These are phyloP conservation scores for Yamadazyma conglobata DNA, from an alignment of 1,139 yeast species.

Conservation along the genomic window DNA sequence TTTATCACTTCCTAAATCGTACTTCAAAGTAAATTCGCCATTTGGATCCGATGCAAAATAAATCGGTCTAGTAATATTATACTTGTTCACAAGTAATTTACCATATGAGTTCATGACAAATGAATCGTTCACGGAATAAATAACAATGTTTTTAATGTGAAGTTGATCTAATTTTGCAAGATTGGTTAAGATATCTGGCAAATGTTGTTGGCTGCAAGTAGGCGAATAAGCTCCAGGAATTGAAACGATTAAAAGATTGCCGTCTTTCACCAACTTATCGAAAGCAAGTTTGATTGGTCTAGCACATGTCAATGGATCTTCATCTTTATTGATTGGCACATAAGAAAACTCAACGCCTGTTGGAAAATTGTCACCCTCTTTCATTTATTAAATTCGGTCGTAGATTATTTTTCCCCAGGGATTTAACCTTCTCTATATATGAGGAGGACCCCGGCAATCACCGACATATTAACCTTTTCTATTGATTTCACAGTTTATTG, in stretches of 20 bases:
- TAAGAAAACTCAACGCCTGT: constrained; percentile 50
- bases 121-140: constrained; percentile 16
- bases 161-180: constrained; percentile 41
- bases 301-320: constrained; percentile 52
- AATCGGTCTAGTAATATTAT: constrained; percentile 22
- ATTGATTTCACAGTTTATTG: no score
- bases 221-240: constrained; percentile 96
- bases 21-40: constrained; percentile 53
- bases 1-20: constrained; percentile 39
- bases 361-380: constrained; percentile 43
- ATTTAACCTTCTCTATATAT: no score
- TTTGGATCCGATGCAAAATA: constrained; percentile 76
- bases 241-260: constrained; percentile 63
- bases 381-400: no score
- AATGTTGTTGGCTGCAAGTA: constrained; percentile 77
- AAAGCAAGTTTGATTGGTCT: constrained; percentile 23
- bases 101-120: constrained; percentile 34
- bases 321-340: constrained; percentile 45
- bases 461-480: no score
- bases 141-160: constrained; percentile 14
- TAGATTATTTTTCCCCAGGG: no score
- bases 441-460: no score
- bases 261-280: constrained; percentile 18
- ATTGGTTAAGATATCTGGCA: constrained; percentile 66
- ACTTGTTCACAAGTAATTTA: constrained; percentile 14